A percentile compares a stretch with the other conserved stretches of the same genome.
Conservation (phyloP, 2,329 filamentous ascomycete species). For the Thelonectria discophora region DNA sequence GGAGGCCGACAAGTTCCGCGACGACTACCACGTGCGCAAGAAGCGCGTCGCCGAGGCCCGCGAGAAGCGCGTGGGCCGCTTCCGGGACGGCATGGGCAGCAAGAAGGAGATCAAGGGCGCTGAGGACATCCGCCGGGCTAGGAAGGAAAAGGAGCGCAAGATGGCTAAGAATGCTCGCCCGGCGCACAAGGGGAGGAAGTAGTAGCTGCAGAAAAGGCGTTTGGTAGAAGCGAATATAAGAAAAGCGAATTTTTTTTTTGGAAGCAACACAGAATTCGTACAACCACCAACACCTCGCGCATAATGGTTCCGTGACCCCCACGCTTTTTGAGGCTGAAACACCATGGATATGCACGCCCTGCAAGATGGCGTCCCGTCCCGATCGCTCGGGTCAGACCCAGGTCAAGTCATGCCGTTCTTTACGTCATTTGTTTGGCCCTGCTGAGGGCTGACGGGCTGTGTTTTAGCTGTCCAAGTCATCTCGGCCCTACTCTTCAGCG, state of each 20-base stretch:
- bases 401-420: background rate
- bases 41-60: conserved; percentile 87
- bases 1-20: conserved; percentile 88
- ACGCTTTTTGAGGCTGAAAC: conserved; percentile 24
- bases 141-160: conserved; percentile 78
- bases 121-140: conserved; percentile 85
- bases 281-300: too few relatives aligned
- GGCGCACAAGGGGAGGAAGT: conserved; percentile 70
- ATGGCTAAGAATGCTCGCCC: conserved; percentile 91
- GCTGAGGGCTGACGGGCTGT: background rate
- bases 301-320: conserved; percentile 14
- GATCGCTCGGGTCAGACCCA: conserved; percentile 4
- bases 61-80: conserved; percentile 81
- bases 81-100: conserved; percentile 77
- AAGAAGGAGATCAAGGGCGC: conserved; percentile 80
- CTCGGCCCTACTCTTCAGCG: background rate
- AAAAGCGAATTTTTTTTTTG: background rate
- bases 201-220: conserved; percentile 6
- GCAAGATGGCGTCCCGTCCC: conserved; percentile 15
- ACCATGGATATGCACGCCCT: conserved; percentile 2
- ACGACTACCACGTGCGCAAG: conserved; percentile 91
- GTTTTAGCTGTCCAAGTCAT: background rate
- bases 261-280: background rate
- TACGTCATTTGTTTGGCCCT: conserved; percentile 16
- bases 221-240: conserved; percentile 1